These are phyloP conservation scores for Artomyces pyxidatus DNA, from an alignment of 768 basidiomycete species.

Conservation along the genomic window DNA sequence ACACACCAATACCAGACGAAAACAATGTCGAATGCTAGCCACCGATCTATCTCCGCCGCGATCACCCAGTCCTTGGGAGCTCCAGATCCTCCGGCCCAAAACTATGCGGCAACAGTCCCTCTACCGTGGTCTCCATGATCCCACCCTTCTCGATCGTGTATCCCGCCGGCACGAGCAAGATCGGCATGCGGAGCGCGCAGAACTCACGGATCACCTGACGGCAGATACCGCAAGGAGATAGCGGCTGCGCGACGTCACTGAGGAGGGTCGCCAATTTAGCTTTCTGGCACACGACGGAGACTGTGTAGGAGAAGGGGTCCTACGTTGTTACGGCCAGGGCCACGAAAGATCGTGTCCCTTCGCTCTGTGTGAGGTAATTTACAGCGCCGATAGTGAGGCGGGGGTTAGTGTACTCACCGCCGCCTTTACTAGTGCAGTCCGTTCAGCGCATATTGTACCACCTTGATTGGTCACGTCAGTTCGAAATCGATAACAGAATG, in stretches of 20 bases:
- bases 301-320: constrained; percentile 19
- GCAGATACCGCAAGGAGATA: constrained; percentile 92
- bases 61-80: constrained; percentile 8
- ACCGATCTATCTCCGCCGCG: no score
- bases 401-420: no score
- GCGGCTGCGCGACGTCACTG: constrained; percentile 59
- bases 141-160: constrained; percentile 25
- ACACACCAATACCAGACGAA: no score
- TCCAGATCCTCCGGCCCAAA: constrained; percentile 14
- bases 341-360: constrained; percentile 60
- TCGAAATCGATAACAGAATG: neutral
- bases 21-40: no score
- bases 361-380: constrained; percentile 55
- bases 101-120: constrained; percentile 10
- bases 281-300: neutral
- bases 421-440: constrained; percentile 93
- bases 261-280: neutral
- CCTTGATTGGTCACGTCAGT: constrained; percentile 37
- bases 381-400: no score
- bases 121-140: constrained; percentile 12
- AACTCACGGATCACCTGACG: constrained; percentile 89
- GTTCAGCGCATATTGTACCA: constrained; percentile 87
- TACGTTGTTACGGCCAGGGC: constrained; percentile 80
- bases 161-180: constrained; percentile 61
- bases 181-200: constrained; percentile 63